Base-by-base conservation (phyloP, 2,329 filamentous ascomycete genomes). In the Knufia fluminis region DNA sequence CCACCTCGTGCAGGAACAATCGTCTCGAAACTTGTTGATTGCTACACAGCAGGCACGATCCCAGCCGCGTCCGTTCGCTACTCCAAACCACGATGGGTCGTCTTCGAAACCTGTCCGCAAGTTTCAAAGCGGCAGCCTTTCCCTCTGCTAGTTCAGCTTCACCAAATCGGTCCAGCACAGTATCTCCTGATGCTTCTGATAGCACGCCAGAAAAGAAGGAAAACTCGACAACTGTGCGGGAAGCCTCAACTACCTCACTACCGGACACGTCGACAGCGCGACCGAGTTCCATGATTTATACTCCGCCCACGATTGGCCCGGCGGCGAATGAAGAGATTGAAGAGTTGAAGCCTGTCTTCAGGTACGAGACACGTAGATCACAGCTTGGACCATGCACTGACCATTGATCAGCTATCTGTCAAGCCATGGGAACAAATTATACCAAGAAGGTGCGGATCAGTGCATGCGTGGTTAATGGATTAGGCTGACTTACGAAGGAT, bases 401-500 rank as follows among this genome's bases (percentile, higher is more conserved):
- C 23, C 10, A 20, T 19, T 22, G 12, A 14, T 36, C 43, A 59
- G 57, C 48, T 92, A 88, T 63, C 77, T 98, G 57, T 97, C 95
- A 70, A 92, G 85, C 68, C 92, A 98, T 66, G 84, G 82, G 51
- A 96, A 96, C 68, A 97, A 97, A 70, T 73, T 97, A 49, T 98
- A 97, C 66, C 90, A 96, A 60, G 92, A 98, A 70, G 92, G 57
- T 59, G 31, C 35, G 49, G 23, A 36, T 33, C 28, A 42, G 14
- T 9, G 20, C 14, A n/a, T 22, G 20, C n/a, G 10, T 7, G 9
- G 24, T n/a, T 26, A 17, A 2, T 2, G 16, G 17, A 36, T 19
- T 19, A 33, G 8, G 24, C 38, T 42, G 38, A 49, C 19, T 35
- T 4, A 24, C 10, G 7, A 22, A 59, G 57, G 92, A 32, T 98